These are phyloP conservation scores for Coemansia sp. DNA, from an alignment of 371 early-diverging fungal species.

Conservation along the genomic window DNA sequence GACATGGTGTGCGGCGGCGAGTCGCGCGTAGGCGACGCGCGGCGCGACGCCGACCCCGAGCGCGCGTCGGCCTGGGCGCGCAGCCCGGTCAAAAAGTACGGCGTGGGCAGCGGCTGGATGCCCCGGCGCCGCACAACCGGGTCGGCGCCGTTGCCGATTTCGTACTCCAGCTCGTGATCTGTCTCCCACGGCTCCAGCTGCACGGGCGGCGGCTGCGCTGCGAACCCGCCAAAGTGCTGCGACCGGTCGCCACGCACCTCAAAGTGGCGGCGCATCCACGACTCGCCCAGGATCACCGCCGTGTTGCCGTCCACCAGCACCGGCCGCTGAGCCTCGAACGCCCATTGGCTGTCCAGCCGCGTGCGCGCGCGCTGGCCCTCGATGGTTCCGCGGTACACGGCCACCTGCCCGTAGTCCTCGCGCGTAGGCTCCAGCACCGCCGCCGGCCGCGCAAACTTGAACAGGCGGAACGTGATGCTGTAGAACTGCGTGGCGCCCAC, in stretches of 20 bases:
- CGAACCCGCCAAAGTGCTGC: conserved; percentile 48
- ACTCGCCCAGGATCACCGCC: conserved; percentile 49
- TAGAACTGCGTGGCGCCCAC: conserved; percentile 52
- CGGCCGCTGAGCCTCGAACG: conserved; percentile 47
- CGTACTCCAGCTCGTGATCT: conserved; percentile 36
- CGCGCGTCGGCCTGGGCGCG: conserved; percentile 15
- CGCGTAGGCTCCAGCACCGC: conserved; percentile 48
- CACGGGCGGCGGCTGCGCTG: conserved; percentile 13
- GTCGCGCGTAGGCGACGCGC: conserved; percentile 23
- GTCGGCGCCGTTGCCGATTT: conserved; percentile 4
- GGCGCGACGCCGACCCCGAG: conserved; percentile 20
- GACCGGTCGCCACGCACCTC: conserved; percentile 51
- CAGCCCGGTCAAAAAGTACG: conserved; percentile 38
- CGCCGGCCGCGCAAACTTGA: conserved; percentile 50
- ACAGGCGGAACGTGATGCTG: conserved; percentile 54
- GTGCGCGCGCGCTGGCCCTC: conserved; percentile 46
- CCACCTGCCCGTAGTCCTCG: conserved; percentile 54
- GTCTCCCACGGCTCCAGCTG: conserved; percentile 50
- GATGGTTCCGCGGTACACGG: conserved; percentile 51
- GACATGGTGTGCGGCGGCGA: conserved; percentile 5
- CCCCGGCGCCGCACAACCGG: conserved; percentile 17
- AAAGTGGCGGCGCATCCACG: conserved; percentile 51
- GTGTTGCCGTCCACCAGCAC: conserved; percentile 52
- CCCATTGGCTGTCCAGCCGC: conserved; percentile 45
- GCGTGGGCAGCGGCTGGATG: conserved; percentile 35